Evolutionary conservation across 1,284 basidiomycete species (phyloP), one percentile per base, ranked within the genome.

Genomic region (Cryptococcus amylolentus): DNA sequence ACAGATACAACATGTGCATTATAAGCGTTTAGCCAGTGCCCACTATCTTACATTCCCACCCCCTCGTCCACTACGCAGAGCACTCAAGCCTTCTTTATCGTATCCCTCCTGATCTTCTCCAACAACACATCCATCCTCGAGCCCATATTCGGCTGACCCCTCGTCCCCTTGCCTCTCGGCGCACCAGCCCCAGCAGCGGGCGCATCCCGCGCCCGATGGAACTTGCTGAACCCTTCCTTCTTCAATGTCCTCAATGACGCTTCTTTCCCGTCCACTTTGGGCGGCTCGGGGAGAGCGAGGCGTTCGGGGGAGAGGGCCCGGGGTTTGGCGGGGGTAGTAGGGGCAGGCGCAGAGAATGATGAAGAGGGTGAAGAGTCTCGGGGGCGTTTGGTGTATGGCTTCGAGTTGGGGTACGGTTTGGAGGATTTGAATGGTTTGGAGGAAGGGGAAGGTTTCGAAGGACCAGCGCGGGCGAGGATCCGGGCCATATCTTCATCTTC

Each of bases 121-220:
- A 79, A 60, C 59, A 79, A 50, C 26, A 70, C 65, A 18, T 70
- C 76, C 73, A 79, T 79, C 57, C 75, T 69, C 35, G 76, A 73
- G 20, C 67, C 70, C 77, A 79, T 75, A 58, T 76, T 75, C 28
- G 77, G 77, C 61, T 77, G 77, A n/a, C 76, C 76, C 58, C 63
- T 65, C 52, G 42, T 56, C 23, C 57, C n/a, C 61, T 10, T 58
- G 35, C 20, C 57, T 58, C 44, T 51, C 31, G 38, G 13, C 31
- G 28, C 43, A 14, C 28, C 42, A 2, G 14, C 35, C 20, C 10
- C 14, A 16, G 46, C 16, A 3, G 44, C 37, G 12, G n/a, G 23
- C 23, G 51, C 28, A 26, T 51, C 42, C 46, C 56, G 51, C 6
- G 66, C 55, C 39, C 38, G 41, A 59, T 71, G 67, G 44, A 58